phyloP scores from a whole-genome alignment of 2,329 filamentous ascomycete genomes.

The Stachybotrys echinatus region DNA sequence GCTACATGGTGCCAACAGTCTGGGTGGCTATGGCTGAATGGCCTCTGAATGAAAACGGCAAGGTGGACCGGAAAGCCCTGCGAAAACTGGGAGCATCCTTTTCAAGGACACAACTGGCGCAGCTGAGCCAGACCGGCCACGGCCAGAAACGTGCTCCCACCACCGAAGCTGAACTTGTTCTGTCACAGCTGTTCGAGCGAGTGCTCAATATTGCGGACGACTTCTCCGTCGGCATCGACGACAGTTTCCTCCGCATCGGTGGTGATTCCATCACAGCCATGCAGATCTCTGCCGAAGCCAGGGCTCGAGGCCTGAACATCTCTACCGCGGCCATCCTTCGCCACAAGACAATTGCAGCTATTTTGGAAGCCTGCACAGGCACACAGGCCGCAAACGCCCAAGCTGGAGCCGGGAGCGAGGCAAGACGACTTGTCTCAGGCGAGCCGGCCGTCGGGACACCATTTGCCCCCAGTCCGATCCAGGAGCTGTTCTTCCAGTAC shows the following conservation, averaged over 20 bases:
- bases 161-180: constrained; percentile 2
- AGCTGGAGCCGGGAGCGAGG: too few relatives aligned
- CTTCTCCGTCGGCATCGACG: constrained; percentile 29
- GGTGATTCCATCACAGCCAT: constrained; percentile 45
- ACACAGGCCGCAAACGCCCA: too few relatives aligned
- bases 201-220: constrained; percentile 25
- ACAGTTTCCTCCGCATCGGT: constrained; percentile 44
- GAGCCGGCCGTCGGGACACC: too few relatives aligned
- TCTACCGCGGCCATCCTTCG: constrained; percentile 6
- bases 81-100: constrained; percentile 1
- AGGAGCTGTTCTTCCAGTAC: constrained; percentile 5
- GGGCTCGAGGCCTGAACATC: constrained; percentile 2
- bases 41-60: too few relatives aligned
- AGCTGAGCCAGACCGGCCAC: background rate
- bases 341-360: background rate
- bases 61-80: too few relatives aligned
- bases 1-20: too few relatives aligned
- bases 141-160: background rate
- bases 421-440: too few relatives aligned
- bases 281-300: constrained; percentile 10
- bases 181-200: constrained; percentile 27
- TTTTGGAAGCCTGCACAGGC: background rate
- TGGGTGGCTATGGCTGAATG: too few relatives aligned
- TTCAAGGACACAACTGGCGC: background rate
- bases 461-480: constrained; percentile 6